A percentile compares a stretch with the other conserved stretches of the same genome.
Conservation (phyloP, 2,329 filamentous ascomycete genomes). For the Byssothecium circinans region DNA sequence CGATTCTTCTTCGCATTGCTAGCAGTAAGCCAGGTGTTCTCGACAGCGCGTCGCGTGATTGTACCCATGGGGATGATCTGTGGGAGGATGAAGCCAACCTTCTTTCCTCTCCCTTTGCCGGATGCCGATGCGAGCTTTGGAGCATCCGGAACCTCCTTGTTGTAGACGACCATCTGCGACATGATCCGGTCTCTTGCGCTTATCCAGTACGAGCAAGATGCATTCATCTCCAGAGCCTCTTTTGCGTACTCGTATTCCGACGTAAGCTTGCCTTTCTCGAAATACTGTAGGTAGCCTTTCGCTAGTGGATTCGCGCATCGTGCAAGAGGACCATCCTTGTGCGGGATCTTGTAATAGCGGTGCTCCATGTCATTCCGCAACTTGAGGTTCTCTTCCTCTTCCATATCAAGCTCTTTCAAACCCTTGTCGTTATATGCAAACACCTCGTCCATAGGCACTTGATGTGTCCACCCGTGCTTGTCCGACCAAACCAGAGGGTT, state of each 20-base stretch:
- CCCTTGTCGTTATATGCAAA: slow-evolving; percentile 70
- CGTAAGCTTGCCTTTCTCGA: slow-evolving; percentile 83
- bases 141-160: slow-evolving; percentile 56
- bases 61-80: slow-evolving; percentile 99
- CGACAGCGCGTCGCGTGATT: slow-evolving; percentile 88
- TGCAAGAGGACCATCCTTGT: slow-evolving; percentile 88
- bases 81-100: slow-evolving; percentile 83
- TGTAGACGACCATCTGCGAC: slow-evolving; percentile 93
- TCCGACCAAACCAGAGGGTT: slow-evolving; percentile 92
- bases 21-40: slow-evolving; percentile 97
- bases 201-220: slow-evolving; percentile 99
- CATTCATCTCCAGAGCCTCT: slow-evolving; percentile 96
- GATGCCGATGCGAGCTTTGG: slow-evolving; percentile 27
- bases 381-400: slow-evolving; percentile 65
- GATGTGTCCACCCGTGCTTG: slow-evolving; percentile 89
- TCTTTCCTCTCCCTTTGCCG: slow-evolving; percentile 18
- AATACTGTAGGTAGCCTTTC: slow-evolving; percentile 87
- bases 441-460: slow-evolving; percentile 65
- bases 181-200: slow-evolving; percentile 89
- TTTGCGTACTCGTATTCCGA: slow-evolving; percentile 91
- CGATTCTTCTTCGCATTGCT: slow-evolving; percentile 96
- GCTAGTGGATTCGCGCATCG: slow-evolving; percentile 86
- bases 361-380: slow-evolving; percentile 68
- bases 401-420: slow-evolving; percentile 75
- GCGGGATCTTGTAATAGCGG: slow-evolving; percentile 88